A percentile compares a stretch with the other conserved stretches of the same genome.
phyloP scores from a whole-genome alignment of 2,329 filamentous ascomycete species.

The Alternaria consortialis region DNA sequence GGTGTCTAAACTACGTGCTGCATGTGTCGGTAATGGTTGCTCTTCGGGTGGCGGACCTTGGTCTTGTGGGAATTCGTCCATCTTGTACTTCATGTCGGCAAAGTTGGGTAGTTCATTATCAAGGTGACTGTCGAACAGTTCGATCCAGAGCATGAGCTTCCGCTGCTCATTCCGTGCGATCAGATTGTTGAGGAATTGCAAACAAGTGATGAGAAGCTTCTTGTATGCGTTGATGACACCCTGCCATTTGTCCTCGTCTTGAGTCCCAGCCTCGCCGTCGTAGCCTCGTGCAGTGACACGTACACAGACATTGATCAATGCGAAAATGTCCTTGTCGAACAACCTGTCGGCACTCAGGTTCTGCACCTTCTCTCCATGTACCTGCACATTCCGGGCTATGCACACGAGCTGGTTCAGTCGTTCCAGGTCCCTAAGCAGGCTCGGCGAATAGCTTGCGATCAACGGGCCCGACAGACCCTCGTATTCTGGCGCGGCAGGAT shows the following conservation, averaged over 20 bases:
- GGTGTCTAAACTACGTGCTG: slow-evolving; percentile 37
- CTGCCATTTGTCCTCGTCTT: slow-evolving; percentile 72
- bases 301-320: slow-evolving; percentile 70
- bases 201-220: slow-evolving; percentile 69
- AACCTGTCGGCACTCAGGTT: slow-evolving; percentile 68
- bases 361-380: slow-evolving; percentile 68
- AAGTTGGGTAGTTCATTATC: slow-evolving; percentile 51
- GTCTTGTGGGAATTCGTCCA: slow-evolving; percentile 43
- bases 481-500: slow-evolving; percentile 64
- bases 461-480: slow-evolving; percentile 67
- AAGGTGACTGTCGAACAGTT: slow-evolving; percentile 68
- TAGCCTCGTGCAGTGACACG: slow-evolving; percentile 71
- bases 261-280: slow-evolving; percentile 68
- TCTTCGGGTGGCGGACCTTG: slow-evolving; percentile 27
- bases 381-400: slow-evolving; percentile 69
- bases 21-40: slow-evolving; percentile 20
- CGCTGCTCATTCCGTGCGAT: slow-evolving; percentile 71
- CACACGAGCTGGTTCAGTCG: slow-evolving; percentile 69
- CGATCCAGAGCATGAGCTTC: slow-evolving; percentile 71
- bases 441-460: slow-evolving; percentile 67
- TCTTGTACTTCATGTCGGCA: slow-evolving; percentile 49
- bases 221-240: slow-evolving; percentile 72
- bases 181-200: slow-evolving; percentile 73
- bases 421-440: slow-evolving; percentile 69
- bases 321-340: slow-evolving; percentile 69